Evolutionary conservation across 441 rosid genomes (phyloP).

Genomic region (Adansonia madagascariensis): DNA sequence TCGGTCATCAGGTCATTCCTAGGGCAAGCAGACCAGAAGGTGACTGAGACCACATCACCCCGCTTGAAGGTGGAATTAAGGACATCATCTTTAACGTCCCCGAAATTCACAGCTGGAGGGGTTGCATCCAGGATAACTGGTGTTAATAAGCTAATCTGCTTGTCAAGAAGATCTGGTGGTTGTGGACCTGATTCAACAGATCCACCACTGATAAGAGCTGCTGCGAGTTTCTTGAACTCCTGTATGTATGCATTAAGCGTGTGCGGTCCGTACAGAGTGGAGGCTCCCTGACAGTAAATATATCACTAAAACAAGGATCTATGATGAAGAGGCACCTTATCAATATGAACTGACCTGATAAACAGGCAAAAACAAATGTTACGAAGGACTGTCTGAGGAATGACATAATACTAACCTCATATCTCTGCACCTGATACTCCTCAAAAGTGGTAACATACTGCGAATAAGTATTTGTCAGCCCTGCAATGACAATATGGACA

Average conservation of each 20-base stretch:
- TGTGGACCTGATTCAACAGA: conserved; percentile 50
- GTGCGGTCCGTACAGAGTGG: conserved; percentile 70
- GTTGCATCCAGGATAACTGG: conserved; percentile 64
- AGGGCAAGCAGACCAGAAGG: conserved; percentile 76
- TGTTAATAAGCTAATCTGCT: conserved; percentile 61
- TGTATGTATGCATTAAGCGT: conserved; percentile 67
- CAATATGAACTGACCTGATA: neutral
- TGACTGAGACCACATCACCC: conserved; percentile 53
- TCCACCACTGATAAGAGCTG: conserved; percentile 48
- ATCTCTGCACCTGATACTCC: conserved; percentile 70
- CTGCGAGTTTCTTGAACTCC: conserved; percentile 73
- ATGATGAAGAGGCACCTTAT: neutral
- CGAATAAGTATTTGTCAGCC: conserved; percentile 73
- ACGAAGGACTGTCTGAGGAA: neutral
- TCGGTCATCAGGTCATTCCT: conserved; percentile 71
- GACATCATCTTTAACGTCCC: conserved; percentile 59
- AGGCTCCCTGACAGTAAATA: conserved; percentile 58
- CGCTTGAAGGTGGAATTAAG: conserved; percentile 55
- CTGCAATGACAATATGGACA: conserved; percentile 64
- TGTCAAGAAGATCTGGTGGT: conserved; percentile 65
- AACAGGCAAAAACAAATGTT: neutral
- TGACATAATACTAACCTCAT: conserved; percentile 50
- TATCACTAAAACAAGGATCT: neutral
- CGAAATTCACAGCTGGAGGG: conserved; percentile 51
- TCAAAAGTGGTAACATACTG: conserved; percentile 71